A percentile compares a stretch with the other conserved stretches of the same genome.
phyloP scores from a whole-genome alignment of 2,329 filamentous ascomycete genomes.

The Fusarium algeriense region DNA sequence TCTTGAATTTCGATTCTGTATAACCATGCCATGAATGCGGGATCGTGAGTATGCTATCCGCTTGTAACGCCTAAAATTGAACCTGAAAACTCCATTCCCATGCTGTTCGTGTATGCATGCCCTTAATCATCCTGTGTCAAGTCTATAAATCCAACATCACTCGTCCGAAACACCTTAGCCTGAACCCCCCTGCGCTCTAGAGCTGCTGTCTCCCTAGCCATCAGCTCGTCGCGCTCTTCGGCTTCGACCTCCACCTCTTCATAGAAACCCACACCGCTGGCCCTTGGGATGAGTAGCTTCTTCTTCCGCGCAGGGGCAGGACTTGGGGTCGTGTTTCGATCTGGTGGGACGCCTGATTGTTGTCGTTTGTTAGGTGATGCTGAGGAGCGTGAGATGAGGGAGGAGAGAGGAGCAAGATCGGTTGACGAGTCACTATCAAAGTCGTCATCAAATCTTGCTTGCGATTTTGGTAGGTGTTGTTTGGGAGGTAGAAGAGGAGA shows the following conservation, averaged over 20 bases:
- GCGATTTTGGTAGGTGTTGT: not conserved
- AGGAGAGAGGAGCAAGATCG: slow-evolving; percentile 34
- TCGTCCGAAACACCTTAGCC: slow-evolving; percentile 44
- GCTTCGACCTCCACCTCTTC: slow-evolving; percentile 48
- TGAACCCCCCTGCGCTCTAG: slow-evolving; percentile 29
- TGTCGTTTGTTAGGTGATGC: slow-evolving; percentile 25
- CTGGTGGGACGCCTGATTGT: not conserved
- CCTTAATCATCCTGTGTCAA: slow-evolving; percentile 48
- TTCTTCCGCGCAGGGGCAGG: slow-evolving; percentile 49
- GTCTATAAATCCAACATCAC: slow-evolving; percentile 52
- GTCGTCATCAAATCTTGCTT: not conserved
- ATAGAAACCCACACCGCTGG: slow-evolving; percentile 56
- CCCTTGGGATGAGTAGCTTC: slow-evolving; percentile 55
- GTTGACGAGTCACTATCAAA: slow-evolving; percentile 36
- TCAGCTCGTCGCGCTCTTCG: slow-evolving; percentile 44
- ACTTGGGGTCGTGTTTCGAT: slow-evolving; percentile 21
- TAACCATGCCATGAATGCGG: slow-evolving; percentile 1
- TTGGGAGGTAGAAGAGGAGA: not conserved
- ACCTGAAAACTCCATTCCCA: slow-evolving; percentile 13
- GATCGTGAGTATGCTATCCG: slow-evolving; percentile 11
- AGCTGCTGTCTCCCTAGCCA: slow-evolving; percentile 38
- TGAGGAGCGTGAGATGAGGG: slow-evolving; percentile 15
- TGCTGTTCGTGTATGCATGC: not conserved
- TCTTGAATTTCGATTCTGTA: not conserved
- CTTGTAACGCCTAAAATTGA: slow-evolving; percentile 26